These are phyloP conservation scores for Cryptosporidium sp. DNA, from an alignment of 169 alveolate species.

Conservation along the genomic window DNA sequence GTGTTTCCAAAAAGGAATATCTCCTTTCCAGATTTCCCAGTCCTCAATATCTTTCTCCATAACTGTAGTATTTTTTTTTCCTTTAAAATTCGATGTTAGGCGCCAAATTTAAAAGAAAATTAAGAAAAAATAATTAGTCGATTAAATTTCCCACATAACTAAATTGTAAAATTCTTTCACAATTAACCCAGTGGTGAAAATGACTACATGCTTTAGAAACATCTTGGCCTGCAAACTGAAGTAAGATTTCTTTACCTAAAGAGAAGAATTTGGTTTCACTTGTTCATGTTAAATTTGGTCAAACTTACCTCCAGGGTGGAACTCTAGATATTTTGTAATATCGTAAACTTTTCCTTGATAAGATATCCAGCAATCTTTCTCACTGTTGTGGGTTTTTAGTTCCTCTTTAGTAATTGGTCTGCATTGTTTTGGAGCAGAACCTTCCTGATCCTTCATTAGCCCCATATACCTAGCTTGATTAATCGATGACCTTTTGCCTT, in stretches of 20 bases:
- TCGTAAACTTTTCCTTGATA: constrained; percentile 67
- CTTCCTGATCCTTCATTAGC: constrained; percentile 3
- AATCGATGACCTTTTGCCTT: constrained; percentile 14
- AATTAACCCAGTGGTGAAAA: constrained; percentile 74
- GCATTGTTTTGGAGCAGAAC: not conserved
- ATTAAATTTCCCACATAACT: constrained; percentile 31
- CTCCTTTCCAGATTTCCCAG: constrained; percentile 86
- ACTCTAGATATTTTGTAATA: constrained; percentile 51
- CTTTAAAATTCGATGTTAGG: not conserved
- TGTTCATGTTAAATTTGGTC: not conserved
- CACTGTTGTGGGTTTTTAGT: constrained; percentile 12
- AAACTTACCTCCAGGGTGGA: constrained; percentile 74
- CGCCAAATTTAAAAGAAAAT: not conserved
- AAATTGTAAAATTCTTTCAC: constrained; percentile 63
- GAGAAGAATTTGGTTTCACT: not conserved
- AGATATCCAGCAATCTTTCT: constrained; percentile 56
- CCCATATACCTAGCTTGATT: constrained; percentile 58
- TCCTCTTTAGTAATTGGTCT: constrained; percentile 20
- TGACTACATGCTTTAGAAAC: constrained; percentile 46
- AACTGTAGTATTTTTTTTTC: not conserved
- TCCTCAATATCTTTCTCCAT: constrained; percentile 62
- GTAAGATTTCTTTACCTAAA: constrained; percentile 56
- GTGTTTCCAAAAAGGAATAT: constrained; percentile 91
- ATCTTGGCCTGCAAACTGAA: constrained; percentile 73
- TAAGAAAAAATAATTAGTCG: not conserved